Evolutionary conservation across 257 asterid species (phyloP), one percentile per base, ranked within the genome.

Genomic region (Nicotiana obtusifolia): DNA sequence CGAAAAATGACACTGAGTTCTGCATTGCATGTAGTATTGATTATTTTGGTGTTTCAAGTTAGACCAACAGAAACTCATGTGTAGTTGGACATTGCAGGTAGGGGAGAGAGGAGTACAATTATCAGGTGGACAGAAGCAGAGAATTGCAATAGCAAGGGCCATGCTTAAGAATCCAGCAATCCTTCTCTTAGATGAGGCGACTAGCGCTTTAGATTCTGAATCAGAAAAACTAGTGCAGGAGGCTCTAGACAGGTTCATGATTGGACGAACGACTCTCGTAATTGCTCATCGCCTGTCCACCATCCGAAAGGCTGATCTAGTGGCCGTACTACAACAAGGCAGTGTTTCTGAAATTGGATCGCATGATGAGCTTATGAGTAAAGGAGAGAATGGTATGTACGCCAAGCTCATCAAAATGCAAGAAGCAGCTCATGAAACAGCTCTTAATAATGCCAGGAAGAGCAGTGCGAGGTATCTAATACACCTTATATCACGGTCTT

Each of bases 61-160:
- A 41, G 33, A 57, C 69, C 22, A 33, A 73, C 49, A 41, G 75
- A 57, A 37, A 20, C 66, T 57, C 28, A 83, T 49, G 64, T 54
- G 17, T 37, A 10, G 61, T 56, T 24, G 35, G 30, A 73, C 44
- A 84, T 87, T 77, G 83, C 81, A 91, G 94, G 94, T 94, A 4
- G 97, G 98, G 67, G 98, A 93, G 86, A 89, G 97, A 80, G 98
- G 98, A 26, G 62, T 93, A 85, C 98, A 94, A 82, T 91, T 94
- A 31, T 94, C 98, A 0, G 98, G 98, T 41, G 98, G 98, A 33
- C 98, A 94, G 77, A 94, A 94, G 88, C 98, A 94, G 88, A 90
- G 98, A 82, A 89, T 94, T 59, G 98, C 97, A 5, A 93, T 94
- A 62, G 97, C 97, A 10, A 89, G 98, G 80, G 97, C 98, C 56